A percentile compares a stretch with the other conserved stretches of the same genome.
These are phyloP conservation scores for Ustulina deusta DNA, from an alignment of 2,329 filamentous ascomycete species.

Conservation along the genomic window DNA sequence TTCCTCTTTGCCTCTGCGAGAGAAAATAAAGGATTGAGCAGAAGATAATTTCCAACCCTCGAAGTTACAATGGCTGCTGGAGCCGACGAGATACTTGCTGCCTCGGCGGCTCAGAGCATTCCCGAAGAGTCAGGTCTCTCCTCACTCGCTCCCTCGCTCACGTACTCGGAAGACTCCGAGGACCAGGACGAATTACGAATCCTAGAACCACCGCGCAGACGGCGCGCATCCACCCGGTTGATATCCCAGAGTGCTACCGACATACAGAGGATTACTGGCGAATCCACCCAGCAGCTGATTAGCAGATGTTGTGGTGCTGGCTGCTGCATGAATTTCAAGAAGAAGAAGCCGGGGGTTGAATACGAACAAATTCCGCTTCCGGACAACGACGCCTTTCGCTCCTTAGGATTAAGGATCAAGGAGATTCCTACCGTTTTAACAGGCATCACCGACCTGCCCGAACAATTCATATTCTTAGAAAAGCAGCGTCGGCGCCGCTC, in stretches of 20 bases:
- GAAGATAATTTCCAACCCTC: not conserved
- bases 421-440: constrained; percentile 80
- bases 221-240: constrained; percentile 77
- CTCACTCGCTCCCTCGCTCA: constrained; percentile 71
- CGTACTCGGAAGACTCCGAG: constrained; percentile 72
- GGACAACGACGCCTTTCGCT: constrained; percentile 86
- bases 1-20: not conserved
- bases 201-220: constrained; percentile 59
- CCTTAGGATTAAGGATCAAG: constrained; percentile 80
- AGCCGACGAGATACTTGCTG: constrained; percentile 56
- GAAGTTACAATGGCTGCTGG: constrained; percentile 51
- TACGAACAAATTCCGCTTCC: constrained; percentile 70
- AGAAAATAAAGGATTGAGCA: constrained; percentile 3
- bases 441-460: constrained; percentile 77
- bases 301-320: constrained; percentile 73
- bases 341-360: constrained; percentile 59
- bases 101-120: constrained; percentile 57
- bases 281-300: constrained; percentile 71
- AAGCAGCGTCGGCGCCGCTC: constrained; percentile 63
- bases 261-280: constrained; percentile 72
- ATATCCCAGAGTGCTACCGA: constrained; percentile 73
- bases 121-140: constrained; percentile 59
- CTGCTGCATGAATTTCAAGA: constrained; percentile 67
- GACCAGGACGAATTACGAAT: constrained; percentile 66
- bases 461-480: constrained; percentile 77